These are phyloP conservation scores for Sporothrix pseudoabietina DNA, from an alignment of 2,329 filamentous ascomycete species.

Conservation along the genomic window DNA sequence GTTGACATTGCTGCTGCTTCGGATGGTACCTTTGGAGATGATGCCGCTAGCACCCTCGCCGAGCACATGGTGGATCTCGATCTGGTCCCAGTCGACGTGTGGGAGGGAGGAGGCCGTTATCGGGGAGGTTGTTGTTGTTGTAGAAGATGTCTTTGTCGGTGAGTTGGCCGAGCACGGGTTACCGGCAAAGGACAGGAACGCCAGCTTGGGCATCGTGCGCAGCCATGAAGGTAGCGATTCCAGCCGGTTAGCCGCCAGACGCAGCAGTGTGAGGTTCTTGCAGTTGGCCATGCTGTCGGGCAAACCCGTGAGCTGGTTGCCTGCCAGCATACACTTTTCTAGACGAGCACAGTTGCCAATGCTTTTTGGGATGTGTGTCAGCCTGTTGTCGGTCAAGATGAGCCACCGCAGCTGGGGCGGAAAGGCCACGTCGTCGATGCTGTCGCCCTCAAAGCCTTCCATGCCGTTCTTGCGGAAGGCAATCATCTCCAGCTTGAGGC, in stretches of 20 bases:
- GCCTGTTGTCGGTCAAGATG: constrained; percentile 51
- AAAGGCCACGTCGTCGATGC: constrained; percentile 43
- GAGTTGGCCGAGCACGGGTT: constrained; percentile 47
- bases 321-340: constrained; percentile 54
- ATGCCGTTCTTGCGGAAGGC: constrained; percentile 53
- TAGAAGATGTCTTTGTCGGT: constrained; percentile 26
- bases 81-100: constrained; percentile 46
- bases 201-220: constrained; percentile 48
- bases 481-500: constrained; percentile 52
- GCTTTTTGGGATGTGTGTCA: constrained; percentile 45
- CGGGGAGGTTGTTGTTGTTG: background rate
- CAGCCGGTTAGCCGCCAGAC: constrained; percentile 49
- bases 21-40: constrained; percentile 45
- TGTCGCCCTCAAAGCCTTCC: constrained; percentile 43
- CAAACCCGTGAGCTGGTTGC: constrained; percentile 47
- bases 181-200: constrained; percentile 52
- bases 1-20: constrained; percentile 33
- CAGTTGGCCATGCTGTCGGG: constrained; percentile 50
- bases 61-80: constrained; percentile 47
- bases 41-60: constrained; percentile 52
- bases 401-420: constrained; percentile 51
- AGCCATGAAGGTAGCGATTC: constrained; percentile 48
- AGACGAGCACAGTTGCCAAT: constrained; percentile 49
- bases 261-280: constrained; percentile 48
- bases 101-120: constrained; percentile 37